Evolutionary conservation across 106 monocot genomes (phyloP).

Genomic region (Dioscorea alata): DNA sequence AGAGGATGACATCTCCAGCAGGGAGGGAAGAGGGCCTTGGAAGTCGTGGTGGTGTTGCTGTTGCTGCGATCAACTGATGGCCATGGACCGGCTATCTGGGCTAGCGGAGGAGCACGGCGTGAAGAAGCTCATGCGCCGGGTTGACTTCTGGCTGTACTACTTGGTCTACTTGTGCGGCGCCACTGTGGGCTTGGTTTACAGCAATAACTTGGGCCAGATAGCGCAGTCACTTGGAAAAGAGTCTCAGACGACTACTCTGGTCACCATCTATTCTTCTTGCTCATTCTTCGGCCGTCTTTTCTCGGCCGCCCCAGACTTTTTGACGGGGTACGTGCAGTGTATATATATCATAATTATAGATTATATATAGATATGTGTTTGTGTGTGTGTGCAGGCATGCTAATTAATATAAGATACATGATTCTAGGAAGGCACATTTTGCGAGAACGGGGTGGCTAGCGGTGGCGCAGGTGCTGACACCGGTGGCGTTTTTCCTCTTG

Average conservation of each 20-base stretch:
- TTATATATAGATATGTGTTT: too few relatives aligned
- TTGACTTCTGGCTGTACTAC: constrained; percentile 87
- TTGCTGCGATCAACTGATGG: constrained; percentile 6
- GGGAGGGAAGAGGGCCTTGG: not conserved
- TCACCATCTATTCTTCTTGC: constrained; percentile 76
- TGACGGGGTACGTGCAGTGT: constrained; percentile 29
- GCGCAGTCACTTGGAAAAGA: constrained; percentile 57
- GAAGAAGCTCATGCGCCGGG: constrained; percentile 26
- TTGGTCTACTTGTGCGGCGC: constrained; percentile 74
- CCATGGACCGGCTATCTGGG: constrained; percentile 20
- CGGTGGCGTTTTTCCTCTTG: constrained; percentile 60
- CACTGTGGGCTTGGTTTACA: constrained; percentile 79
- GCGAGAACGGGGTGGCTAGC: constrained; percentile 85
- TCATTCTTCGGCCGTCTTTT: constrained; percentile 86
- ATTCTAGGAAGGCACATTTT: constrained; percentile 40
- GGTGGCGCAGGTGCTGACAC: constrained; percentile 46
- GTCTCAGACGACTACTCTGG: constrained; percentile 31
- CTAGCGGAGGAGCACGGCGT: constrained; percentile 70
- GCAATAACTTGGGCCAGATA: constrained; percentile 84
- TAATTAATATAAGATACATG: not conserved
- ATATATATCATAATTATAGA: too few relatives aligned
- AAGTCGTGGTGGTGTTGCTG: constrained; percentile 3
- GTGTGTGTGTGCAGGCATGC: too few relatives aligned
- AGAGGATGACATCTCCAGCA: not conserved
- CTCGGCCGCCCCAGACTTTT: constrained; percentile 64